Evolutionary conservation across 345 rosid genomes (phyloP).

Genomic region (Garcia nutans): DNA sequence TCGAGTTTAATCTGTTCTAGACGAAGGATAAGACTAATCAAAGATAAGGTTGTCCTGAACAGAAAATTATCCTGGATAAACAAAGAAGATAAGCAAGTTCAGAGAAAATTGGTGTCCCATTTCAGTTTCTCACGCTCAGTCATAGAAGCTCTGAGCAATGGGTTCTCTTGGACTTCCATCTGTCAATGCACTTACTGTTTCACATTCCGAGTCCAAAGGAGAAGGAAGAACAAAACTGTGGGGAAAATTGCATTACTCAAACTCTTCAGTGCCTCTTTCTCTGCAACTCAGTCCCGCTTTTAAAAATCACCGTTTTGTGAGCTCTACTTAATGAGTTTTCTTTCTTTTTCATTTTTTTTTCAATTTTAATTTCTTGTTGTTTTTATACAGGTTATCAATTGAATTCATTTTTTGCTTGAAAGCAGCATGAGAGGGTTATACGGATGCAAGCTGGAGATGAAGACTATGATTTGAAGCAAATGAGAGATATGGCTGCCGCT

Average conservation of each 20-base stretch:
- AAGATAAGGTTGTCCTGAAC: slow-evolving; percentile 1
- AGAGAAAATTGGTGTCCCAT: neutral
- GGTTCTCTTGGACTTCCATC: slow-evolving; percentile 45
- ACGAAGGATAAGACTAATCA: neutral
- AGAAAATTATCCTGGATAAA: neutral
- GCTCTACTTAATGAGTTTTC: slow-evolving; percentile 11
- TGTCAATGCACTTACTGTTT: slow-evolving; percentile 22
- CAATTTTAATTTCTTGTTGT: neutral
- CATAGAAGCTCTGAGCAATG: slow-evolving; percentile 22
- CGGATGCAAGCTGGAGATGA: slow-evolving; percentile 64
- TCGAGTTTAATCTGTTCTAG: neutral
- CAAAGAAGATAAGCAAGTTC: neutral
- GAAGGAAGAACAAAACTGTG: slow-evolving; percentile 8
- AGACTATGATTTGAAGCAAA: slow-evolving; percentile 77
- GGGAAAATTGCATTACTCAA: slow-evolving; percentile 21
- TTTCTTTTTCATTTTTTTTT: slow-evolving; percentile 6
- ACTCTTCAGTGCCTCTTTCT: slow-evolving; percentile 20
- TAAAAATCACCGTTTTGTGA: slow-evolving; percentile 23
- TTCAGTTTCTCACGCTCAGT: neutral
- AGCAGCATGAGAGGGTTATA: slow-evolving; percentile 43
- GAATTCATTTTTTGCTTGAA: slow-evolving; percentile 4
- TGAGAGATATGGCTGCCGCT: slow-evolving; percentile 91
- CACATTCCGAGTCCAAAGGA: slow-evolving; percentile 16
- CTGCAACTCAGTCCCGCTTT: slow-evolving; percentile 19
- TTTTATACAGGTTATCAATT: neutral